phyloP scores from a whole-genome alignment of 2,329 filamentous ascomycete species.

The Calonectria leucothoes region DNA sequence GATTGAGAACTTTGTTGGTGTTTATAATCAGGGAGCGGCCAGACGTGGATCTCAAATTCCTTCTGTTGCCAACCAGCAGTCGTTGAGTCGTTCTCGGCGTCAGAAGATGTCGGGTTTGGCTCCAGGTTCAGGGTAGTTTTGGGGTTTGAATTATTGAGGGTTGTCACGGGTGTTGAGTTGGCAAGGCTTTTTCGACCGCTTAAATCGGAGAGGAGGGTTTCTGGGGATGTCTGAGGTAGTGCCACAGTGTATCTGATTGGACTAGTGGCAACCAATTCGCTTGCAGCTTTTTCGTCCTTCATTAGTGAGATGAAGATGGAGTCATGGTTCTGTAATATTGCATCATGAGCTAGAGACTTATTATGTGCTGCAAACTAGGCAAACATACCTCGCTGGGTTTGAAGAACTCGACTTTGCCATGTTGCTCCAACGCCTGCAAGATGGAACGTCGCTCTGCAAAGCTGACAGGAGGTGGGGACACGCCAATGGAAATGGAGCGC shows the following conservation, averaged over 20 bases:
- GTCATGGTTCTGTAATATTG: constrained; percentile 53
- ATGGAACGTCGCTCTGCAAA: constrained; percentile 68
- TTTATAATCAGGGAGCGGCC: constrained; percentile 50
- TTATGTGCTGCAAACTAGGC: not conserved
- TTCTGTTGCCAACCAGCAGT: constrained; percentile 32
- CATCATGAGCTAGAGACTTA: not conserved
- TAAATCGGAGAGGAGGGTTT: constrained; percentile 49
- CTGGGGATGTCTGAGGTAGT: constrained; percentile 39
- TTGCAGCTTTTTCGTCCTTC: constrained; percentile 52
- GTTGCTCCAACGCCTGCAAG: constrained; percentile 61
- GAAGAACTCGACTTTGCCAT: constrained; percentile 64
- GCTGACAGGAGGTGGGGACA: constrained; percentile 62
- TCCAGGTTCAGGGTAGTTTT: not conserved
- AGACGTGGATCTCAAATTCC: constrained; percentile 57
- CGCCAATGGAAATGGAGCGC: constrained; percentile 62
- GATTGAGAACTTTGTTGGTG: constrained; percentile 53
- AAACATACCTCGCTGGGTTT: constrained; percentile 45
- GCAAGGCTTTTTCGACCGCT: constrained; percentile 31
- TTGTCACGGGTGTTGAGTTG: constrained; percentile 10
- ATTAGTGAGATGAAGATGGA: constrained; percentile 64
- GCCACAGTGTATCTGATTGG: constrained; percentile 60
- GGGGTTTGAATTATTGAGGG: constrained; percentile 1
- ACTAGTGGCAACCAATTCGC: constrained; percentile 54
- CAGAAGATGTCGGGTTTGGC: not conserved
- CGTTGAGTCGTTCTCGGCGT: not conserved